Base-by-base conservation (phyloP, 2,329 filamentous ascomycete species). In the Ceratocystis colombiana region DNA sequence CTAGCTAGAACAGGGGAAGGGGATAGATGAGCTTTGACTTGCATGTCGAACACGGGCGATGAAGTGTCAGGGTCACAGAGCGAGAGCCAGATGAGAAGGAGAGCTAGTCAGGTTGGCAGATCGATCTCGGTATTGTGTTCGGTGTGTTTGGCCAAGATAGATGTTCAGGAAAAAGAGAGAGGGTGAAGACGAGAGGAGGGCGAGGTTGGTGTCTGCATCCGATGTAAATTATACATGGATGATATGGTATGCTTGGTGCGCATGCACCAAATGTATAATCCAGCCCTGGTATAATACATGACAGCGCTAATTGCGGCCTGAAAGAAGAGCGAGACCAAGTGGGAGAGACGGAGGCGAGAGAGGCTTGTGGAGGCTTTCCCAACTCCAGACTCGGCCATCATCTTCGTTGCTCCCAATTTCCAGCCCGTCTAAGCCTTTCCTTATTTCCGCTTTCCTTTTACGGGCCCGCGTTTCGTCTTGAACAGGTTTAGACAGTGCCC, bases 221-320 rank as follows among this genome's bases (percentile, higher is more conserved):
- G n/a, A 25, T 5, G 17, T 20, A 25, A 8, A 20, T n/a, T 44
- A 62, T 62, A 62, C 8, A n/a, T 25, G 30, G 30, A 41, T 44
- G 10, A 62, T 37, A 41, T 44, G 10, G 46, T 37, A 61, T 44
- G 20, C 20, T 22, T 15, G 33, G 20, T 53, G 8, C 22, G 48
- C 48, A 50, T 50, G 48, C 48, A 50, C n/a, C 15, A 53, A 53
- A 28, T 53, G 48, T 6, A 53, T 53, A 53, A 28, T 25, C 10
- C 22, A 10, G 20, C 48, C 28, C 5, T 59, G 17, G 12, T 59
- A 59, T 59, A 59, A n/a, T 17, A 59, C 28, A 55, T 10, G 53
- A 30, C 28, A 59, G 53, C 53, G 55, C 22, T 15, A 10, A 59
- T 59, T 59, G 8, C 55, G 28, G 55, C 55, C 55, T 59, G 55